phyloP scores from a whole-genome alignment of 768 basidiomycete genomes.

The Boletus sensibilis region DNA sequence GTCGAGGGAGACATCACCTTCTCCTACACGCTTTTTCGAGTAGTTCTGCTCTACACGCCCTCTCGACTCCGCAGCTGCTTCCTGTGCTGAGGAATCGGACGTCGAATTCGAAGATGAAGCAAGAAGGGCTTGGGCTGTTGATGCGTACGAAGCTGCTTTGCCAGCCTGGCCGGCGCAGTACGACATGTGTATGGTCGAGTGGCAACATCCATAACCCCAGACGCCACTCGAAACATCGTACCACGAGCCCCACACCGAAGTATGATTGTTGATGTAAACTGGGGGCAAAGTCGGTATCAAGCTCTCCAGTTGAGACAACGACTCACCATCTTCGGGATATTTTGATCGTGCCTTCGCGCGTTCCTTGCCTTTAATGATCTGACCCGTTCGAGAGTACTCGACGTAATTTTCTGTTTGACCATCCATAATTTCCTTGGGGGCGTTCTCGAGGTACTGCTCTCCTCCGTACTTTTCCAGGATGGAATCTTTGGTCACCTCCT shows the following conservation, averaged over 20 bases:
- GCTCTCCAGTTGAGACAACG: not conserved
- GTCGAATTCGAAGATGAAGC: conserved; percentile 36
- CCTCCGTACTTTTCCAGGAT: conserved; percentile 94
- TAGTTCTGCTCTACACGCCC: conserved; percentile 65
- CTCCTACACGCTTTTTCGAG: conserved; percentile 76
- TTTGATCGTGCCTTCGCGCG: conserved; percentile 84
- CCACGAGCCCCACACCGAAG: conserved; percentile 97
- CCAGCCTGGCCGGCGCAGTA: conserved; percentile 90
- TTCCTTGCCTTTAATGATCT: conserved; percentile 90
- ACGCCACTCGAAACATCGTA: conserved; percentile 64
- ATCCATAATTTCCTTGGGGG: conserved; percentile 88
- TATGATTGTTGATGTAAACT: conserved; percentile 94
- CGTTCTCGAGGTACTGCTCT: conserved; percentile 83
- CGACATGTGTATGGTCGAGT: conserved; percentile 79
- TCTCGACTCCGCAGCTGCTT: conserved; percentile 29
- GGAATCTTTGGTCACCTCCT: conserved; percentile 84
- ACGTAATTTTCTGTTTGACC: conserved; percentile 98
- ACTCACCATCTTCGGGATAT: conserved; percentile 92
- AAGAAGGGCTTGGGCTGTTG: conserved; percentile 68
- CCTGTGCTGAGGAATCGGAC: conserved; percentile 31
- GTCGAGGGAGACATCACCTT: conserved; percentile 78
- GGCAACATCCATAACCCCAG: conserved; percentile 98
- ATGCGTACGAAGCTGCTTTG: conserved; percentile 74
- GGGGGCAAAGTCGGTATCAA: not conserved
- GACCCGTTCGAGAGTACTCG: conserved; percentile 91